Percentiles rank a stretch among this genome's conserved stretches.
These are phyloP conservation scores for Kappamyces sp. DNA, from an alignment of 192 early-diverging fungal genomes.

Conservation along the genomic window DNA sequence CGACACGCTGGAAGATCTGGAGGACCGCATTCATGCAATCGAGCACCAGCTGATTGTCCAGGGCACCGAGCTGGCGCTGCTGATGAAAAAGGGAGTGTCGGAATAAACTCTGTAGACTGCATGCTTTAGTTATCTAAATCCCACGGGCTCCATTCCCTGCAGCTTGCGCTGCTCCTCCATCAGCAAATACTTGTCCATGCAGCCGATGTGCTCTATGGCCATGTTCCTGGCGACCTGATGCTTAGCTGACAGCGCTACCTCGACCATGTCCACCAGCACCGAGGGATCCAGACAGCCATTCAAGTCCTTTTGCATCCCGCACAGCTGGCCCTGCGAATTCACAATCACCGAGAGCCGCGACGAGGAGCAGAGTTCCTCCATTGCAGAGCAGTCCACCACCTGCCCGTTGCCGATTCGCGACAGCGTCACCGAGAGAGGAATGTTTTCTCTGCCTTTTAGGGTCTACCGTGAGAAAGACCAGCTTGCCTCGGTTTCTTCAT, in stretches of 20 bases:
- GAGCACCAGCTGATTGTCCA: slow-evolving; percentile 88
- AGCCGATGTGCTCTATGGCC: too few relatives aligned
- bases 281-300: slow-evolving; percentile 70
- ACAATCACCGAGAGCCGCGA: slow-evolving; percentile 76
- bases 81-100: slow-evolving; percentile 1
- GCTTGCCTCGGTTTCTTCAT: slow-evolving; percentile 70
- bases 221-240: too few relatives aligned
- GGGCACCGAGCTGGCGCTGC: slow-evolving; percentile 36
- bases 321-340: slow-evolving; percentile 72
- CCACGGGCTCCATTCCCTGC: too few relatives aligned
- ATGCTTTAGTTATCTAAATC: too few relatives aligned
- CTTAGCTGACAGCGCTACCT: slow-evolving; percentile 12
- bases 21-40: slow-evolving; percentile 79
- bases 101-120: not conserved
- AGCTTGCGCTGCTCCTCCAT: too few relatives aligned
- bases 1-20: slow-evolving; percentile 77
- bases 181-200: too few relatives aligned
- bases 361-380: slow-evolving; percentile 85
- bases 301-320: slow-evolving; percentile 80
- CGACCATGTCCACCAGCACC: slow-evolving; percentile 74
- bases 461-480: not conserved
- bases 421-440: slow-evolving; percentile 81
- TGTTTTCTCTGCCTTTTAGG: slow-evolving; percentile 66
- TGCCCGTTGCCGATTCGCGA: slow-evolving; percentile 76
- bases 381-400: slow-evolving; percentile 79